phyloP scores from a whole-genome alignment of 768 basidiomycete genomes.

The Omphalotus guepiniiformis region DNA sequence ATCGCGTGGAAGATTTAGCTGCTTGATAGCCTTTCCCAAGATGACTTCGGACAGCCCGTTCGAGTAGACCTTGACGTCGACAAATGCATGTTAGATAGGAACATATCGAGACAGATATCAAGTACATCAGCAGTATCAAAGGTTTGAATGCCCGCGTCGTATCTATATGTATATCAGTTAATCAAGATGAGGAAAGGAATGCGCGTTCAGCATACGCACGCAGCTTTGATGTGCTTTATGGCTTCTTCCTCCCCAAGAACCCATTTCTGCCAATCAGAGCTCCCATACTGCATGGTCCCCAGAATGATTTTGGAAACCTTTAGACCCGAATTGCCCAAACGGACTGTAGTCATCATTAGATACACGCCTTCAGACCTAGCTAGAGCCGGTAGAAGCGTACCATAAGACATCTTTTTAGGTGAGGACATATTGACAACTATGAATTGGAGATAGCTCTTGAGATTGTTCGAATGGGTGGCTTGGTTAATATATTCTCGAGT shows the following conservation, averaged over 20 bases:
- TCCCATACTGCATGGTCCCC: slow-evolving; percentile 24
- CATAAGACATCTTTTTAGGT: neutral
- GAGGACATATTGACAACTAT: neutral
- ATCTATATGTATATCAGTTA: slow-evolving; percentile 1
- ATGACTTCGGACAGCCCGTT: slow-evolving; percentile 43
- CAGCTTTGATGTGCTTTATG: slow-evolving; percentile 31
- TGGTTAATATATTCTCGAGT: too few relatives aligned
- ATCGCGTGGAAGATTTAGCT: slow-evolving; percentile 41
- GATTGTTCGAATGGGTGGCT: too few relatives aligned
- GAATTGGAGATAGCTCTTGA: too few relatives aligned
- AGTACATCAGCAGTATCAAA: slow-evolving; percentile 24
- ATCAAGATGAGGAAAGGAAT: neutral
- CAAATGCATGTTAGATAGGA: slow-evolving; percentile 23
- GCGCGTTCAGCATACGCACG: neutral
- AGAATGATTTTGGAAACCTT: slow-evolving; percentile 41
- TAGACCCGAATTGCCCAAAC: slow-evolving; percentile 43
- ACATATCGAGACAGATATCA: neutral
- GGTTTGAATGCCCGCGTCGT: slow-evolving; percentile 26
- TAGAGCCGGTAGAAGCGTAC: slow-evolving; percentile 5
- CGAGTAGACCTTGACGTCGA: slow-evolving; percentile 31
- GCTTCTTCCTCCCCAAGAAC: slow-evolving; percentile 29
- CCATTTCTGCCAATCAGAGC: slow-evolving; percentile 32
- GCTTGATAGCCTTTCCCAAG: slow-evolving; percentile 45
- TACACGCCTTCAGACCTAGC: neutral
- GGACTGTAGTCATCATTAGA: slow-evolving; percentile 21